A percentile compares a stretch with the other conserved stretches of the same genome.
Conservation (phyloP, 169 alveolate species). For the Babesia divergens region DNA sequence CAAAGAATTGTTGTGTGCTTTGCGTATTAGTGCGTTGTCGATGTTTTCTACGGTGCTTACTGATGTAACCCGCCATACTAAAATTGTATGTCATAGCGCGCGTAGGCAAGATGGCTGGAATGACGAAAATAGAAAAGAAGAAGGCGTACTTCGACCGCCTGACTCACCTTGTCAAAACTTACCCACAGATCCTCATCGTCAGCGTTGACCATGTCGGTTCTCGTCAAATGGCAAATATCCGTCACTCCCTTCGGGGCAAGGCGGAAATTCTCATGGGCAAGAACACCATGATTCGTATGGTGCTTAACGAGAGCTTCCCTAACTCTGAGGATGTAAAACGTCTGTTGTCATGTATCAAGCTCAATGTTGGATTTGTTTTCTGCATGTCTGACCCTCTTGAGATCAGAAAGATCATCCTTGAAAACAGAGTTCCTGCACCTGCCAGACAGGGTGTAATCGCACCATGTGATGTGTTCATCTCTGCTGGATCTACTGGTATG, state of each 20-base stretch:
- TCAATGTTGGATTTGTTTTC: slow-evolving; percentile 95
- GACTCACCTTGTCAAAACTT: slow-evolving; percentile 79
- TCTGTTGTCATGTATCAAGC: slow-evolving; percentile 82
- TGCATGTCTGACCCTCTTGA: slow-evolving; percentile 92
- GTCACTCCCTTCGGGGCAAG: slow-evolving; percentile 89
- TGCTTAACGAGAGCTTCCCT: slow-evolving; percentile 80
- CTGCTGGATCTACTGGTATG: slow-evolving; percentile 99
- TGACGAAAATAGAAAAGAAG: slow-evolving; percentile 82
- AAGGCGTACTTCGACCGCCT: slow-evolving; percentile 84
- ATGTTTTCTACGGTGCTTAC: too few relatives aligned
- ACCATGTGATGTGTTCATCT: slow-evolving; percentile 95
- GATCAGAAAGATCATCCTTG: slow-evolving; percentile 86
- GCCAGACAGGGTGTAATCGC: slow-evolving; percentile 98
- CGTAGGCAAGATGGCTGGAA: slow-evolving; percentile 77
- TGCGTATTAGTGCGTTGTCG: too few relatives aligned
- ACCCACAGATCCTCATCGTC: slow-evolving; percentile 87
- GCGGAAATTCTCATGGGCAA: slow-evolving; percentile 95
- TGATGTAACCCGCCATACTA: too few relatives aligned
- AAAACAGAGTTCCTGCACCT: slow-evolving; percentile 94
- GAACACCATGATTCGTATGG: slow-evolving; percentile 94
- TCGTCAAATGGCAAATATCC: slow-evolving; percentile 90
- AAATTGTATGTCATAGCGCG: too few relatives aligned
- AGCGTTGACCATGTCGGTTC: slow-evolving; percentile 95
- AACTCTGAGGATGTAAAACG: slow-evolving; percentile 83
- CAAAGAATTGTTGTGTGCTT: too few relatives aligned